Evolutionary conservation across 345 rosid genomes (phyloP).

Genomic region (Eucalyptus coolabah): DNA sequence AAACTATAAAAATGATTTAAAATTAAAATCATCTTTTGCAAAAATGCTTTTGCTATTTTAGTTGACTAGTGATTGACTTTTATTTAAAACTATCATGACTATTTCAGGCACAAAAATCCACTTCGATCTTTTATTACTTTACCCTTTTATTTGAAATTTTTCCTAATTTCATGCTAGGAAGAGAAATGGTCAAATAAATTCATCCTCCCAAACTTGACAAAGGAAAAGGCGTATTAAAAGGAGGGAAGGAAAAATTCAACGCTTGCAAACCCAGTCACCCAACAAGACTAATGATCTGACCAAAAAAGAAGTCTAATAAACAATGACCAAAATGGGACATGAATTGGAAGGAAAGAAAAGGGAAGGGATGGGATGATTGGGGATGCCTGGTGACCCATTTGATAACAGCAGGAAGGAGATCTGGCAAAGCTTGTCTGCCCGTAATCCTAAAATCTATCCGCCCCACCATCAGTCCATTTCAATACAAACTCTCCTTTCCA

Average conservation of each 20-base stretch:
- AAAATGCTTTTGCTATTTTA: no score
- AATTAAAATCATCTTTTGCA: no score
- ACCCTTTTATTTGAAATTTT: no score
- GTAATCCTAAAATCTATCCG: neutral
- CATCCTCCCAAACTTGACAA: neutral
- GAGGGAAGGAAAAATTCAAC: neutral
- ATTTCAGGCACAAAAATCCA: no score
- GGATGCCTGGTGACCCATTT: neutral
- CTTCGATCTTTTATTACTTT: no score
- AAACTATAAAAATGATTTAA: no score
- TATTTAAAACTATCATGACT: no score
- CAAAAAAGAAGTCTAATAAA: neutral
- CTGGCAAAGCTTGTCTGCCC: neutral
- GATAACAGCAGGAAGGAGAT: neutral
- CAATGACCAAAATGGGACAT: neutral
- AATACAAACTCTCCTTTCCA: neutral
- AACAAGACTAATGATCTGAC: neutral
- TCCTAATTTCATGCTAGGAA: neutral
- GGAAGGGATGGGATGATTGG: neutral
- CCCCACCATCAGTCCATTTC: neutral
- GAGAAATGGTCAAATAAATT: neutral
- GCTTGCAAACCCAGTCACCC: neutral
- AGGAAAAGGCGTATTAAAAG: neutral
- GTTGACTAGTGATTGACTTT: rapidly evolving
- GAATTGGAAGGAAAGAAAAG: neutral